Evolutionary conservation across 305 asterid genomes (phyloP).

Genomic region (Fraxinus ornus): DNA sequence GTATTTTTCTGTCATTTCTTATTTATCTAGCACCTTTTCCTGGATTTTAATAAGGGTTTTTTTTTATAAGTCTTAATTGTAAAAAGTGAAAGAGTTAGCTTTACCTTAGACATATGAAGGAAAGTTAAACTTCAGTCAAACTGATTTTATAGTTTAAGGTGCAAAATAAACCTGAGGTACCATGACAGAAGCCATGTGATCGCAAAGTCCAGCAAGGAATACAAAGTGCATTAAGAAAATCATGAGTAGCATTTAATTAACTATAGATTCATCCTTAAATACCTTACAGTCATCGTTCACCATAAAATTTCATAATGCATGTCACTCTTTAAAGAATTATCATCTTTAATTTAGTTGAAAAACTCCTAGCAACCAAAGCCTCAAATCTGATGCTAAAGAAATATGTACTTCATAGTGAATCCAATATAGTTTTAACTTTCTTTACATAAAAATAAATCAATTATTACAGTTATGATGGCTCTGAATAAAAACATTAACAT

Average conservation of each 20-base stretch:
- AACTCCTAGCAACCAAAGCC: background rate
- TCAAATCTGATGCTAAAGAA: background rate
- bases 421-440: background rate
- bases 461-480: background rate
- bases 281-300: background rate
- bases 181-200: background rate
- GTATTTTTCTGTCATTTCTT: background rate
- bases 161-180: background rate
- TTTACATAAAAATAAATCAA: background rate
- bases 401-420: background rate
- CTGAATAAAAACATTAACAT: background rate
- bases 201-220: background rate
- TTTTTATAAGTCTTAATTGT: background rate
- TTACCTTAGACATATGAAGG: background rate
- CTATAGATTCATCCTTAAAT: background rate
- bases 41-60: background rate
- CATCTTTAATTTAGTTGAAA: background rate
- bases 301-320: background rate
- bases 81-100: background rate
- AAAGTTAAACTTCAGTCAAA: background rate
- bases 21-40: background rate
- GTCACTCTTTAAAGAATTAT: background rate
- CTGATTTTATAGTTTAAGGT: background rate
- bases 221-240: background rate
- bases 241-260: background rate